Evolutionary conservation across 106 monocot species (phyloP).

Genomic region (Apostasia shenzhenica): DNA sequence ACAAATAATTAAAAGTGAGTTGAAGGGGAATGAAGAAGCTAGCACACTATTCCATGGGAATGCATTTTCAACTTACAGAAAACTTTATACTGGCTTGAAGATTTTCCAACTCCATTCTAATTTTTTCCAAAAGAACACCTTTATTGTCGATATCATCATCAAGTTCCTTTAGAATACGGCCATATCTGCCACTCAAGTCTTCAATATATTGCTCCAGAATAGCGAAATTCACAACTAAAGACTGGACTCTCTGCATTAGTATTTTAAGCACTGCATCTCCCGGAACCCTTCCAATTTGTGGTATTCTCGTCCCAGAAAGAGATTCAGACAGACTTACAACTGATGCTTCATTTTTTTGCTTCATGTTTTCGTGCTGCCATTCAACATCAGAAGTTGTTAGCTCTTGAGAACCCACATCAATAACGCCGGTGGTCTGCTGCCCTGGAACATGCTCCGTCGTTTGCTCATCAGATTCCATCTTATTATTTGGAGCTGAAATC

Average conservation of each 20-base stretch:
- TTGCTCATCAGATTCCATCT: slow-evolving; percentile 28
- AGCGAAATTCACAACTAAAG: slow-evolving; percentile 65
- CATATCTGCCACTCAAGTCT: slow-evolving; percentile 66
- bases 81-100: slow-evolving; percentile 34
- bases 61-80: slow-evolving; percentile 33
- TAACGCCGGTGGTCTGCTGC: slow-evolving; percentile 14
- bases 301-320: slow-evolving; percentile 18
- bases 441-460: slow-evolving; percentile 11
- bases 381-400: slow-evolving; percentile 17
- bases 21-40: background rate
- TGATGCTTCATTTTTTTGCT: slow-evolving; percentile 17
- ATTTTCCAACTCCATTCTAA: slow-evolving; percentile 36
- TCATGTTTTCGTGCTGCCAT: slow-evolving; percentile 15
- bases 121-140: slow-evolving; percentile 37
- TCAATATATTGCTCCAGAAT: slow-evolving; percentile 75
- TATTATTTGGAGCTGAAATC: slow-evolving; percentile 43
- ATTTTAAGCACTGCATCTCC: slow-evolving; percentile 83
- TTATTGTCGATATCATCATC: slow-evolving; percentile 49
- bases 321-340: slow-evolving; percentile 20
- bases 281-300: slow-evolving; percentile 67
- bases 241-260: slow-evolving; percentile 71
- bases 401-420: slow-evolving; percentile 9
- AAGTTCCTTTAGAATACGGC: slow-evolving; percentile 60
- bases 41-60: slow-evolving; percentile 3
- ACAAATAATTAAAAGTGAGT: background rate